Conservation (phyloP, 495 filamentous ascomycete genomes). For the Penicillium daleae region DNA sequence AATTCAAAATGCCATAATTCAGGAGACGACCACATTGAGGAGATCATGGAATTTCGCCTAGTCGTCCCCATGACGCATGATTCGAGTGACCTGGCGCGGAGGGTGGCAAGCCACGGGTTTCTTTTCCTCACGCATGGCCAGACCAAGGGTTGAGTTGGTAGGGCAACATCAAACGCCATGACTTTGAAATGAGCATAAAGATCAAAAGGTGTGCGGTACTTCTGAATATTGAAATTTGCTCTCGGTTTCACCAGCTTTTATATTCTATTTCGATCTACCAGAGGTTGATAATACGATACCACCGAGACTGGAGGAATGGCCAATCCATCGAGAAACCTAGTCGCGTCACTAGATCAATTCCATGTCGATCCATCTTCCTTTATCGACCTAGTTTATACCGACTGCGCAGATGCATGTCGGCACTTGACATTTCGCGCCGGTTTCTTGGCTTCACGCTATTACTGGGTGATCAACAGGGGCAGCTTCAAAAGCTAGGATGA, state of each 20-base stretch:
- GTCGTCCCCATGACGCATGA: conserved; percentile 1
- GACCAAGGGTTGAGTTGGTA: background rate
- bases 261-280: background rate
- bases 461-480: background rate
- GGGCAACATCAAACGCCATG: background rate
- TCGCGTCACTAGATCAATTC: background rate
- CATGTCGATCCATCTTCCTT: background rate
- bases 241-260: background rate
- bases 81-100: background rate
- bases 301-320: background rate
- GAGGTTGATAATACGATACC: background rate
- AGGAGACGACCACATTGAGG: background rate
- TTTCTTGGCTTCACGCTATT: background rate
- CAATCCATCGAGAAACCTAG: background rate
- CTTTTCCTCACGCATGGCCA: conserved; percentile 1
- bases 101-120: conserved; percentile 9
- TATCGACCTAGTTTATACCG: background rate
- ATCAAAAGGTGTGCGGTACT: background rate
- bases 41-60: background rate
- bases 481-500: background rate
- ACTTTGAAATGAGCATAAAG: background rate
- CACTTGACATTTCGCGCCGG: background rate
- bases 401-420: background rate
- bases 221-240: background rate
- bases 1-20: background rate